Conservation (phyloP, 805 yeast species). For the Grigorovia yakushimaensis region DNA sequence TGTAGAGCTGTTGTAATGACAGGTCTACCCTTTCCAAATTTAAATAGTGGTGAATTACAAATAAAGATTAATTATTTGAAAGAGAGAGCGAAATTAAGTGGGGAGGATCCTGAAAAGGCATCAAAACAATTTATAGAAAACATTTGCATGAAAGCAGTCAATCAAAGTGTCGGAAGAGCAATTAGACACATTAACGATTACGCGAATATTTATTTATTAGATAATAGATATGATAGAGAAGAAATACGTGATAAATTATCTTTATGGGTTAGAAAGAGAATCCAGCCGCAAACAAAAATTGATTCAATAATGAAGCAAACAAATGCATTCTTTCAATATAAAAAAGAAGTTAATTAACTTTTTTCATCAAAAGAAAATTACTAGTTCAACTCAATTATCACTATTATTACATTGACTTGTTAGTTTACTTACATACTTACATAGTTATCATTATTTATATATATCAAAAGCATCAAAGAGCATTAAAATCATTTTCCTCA, state of each 20-base stretch:
- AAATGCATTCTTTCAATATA: constrained; percentile 12
- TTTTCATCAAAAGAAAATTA: too few species aligned
- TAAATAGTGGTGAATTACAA: constrained; percentile 68
- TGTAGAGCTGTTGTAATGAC: constrained; percentile 81
- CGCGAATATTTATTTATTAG: constrained; percentile 64
- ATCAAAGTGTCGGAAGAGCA: constrained; percentile 88
- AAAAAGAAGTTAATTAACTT: background rate
- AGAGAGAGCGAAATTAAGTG: constrained; percentile 38
- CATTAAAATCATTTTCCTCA: too few species aligned
- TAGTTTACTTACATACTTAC: too few species aligned
- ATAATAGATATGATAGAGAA: constrained; percentile 42
- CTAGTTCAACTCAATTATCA: too few species aligned
- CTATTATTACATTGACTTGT: too few species aligned
- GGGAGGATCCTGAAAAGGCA: constrained; percentile 36
- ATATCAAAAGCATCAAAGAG: too few species aligned
- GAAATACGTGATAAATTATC: constrained; percentile 53
- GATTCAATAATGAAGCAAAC: constrained; percentile 17
- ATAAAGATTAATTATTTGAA: constrained; percentile 63
- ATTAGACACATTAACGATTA: constrained; percentile 78
- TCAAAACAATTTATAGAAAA: constrained; percentile 63
- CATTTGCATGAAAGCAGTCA: constrained; percentile 81
- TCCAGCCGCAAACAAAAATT: constrained; percentile 15
- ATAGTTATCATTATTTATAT: background rate
- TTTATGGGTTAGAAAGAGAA: constrained; percentile 56
- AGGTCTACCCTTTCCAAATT: constrained; percentile 86